Base-by-base conservation (phyloP, 2,329 filamentous ascomycete genomes). In the Fusarium drepaniforme region DNA sequence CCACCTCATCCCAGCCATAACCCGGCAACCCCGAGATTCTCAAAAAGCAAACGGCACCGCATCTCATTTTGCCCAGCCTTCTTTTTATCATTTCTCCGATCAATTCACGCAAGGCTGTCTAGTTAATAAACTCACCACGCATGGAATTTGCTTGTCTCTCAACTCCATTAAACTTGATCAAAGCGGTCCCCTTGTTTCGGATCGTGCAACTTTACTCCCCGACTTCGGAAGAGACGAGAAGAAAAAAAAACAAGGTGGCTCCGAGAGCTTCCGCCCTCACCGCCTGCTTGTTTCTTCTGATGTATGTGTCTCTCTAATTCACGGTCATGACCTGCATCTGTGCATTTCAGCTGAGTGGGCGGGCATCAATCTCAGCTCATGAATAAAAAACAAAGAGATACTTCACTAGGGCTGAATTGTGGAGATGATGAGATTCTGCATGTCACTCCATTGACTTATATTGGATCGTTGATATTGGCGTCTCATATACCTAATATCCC, bases 21-120 rank as follows among this genome's bases (percentile, higher is more conserved):
- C 37, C 49, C 62, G 62, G 62, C 35, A 64, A 49, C 62, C 49
- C 62, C 49, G 35, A 64, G 30, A 46, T 49, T 42, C n/a, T 21
- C 30, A 30, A 44, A 60, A 61, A 63, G 40, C 60, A 63, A 53
- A 51, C 60, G 60, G 33, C 60, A 1, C 35, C 28, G 23, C 21
- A 42, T 35, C 40, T 23, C 23, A 61, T 60, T 23, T 42, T 38
- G 8, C n/a, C 58, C 58, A 60, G 57, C 37, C 57, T 44, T 33
- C 33, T 42, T 21, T 30, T 53, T 56, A 23, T 37, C 23, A 23
- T 16, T 37, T 57, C 21, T 7, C 56, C 2, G 21, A 40, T 12
- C 11, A 11, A 59, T 30, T 23, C 25, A 49, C 44, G 56, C 56
- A 59, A 28, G 35, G 56, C 35, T 59, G 12, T 23, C 56, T 58